A percentile compares a stretch with the other conserved stretches of the same genome.
These are phyloP conservation scores for Lumnitzera littorea DNA, from an alignment of 345 rosid species.

Conservation along the genomic window DNA sequence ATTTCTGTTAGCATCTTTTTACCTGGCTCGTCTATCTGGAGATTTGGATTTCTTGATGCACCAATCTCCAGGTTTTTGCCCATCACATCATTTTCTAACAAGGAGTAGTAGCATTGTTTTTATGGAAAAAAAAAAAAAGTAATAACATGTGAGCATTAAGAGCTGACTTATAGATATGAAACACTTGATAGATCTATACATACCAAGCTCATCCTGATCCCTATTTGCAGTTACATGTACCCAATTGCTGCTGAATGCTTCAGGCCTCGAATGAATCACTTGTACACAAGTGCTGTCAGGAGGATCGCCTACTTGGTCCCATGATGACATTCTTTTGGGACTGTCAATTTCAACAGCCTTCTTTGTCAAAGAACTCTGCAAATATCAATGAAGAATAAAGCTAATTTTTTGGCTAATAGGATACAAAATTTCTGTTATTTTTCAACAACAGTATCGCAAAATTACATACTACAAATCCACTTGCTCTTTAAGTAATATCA, in stretches of 20 bases:
- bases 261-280: slow-evolving; percentile 25
- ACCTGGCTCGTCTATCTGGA: slow-evolving; percentile 16
- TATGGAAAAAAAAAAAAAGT: slow-evolving; percentile 1
- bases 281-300: slow-evolving; percentile 31
- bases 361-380: slow-evolving; percentile 44
- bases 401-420: too few species aligned
- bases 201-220: slow-evolving; percentile 27
- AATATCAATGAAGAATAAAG: not conserved
- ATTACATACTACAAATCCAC: too few species aligned
- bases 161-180: not conserved
- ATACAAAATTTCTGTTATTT: too few species aligned
- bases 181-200: slow-evolving; percentile 1
- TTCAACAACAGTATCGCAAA: too few species aligned
- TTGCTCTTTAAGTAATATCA: too few species aligned
- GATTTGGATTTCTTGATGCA: slow-evolving; percentile 13
- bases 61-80: slow-evolving; percentile 34
- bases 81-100: slow-evolving; percentile 19
- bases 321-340: slow-evolving; percentile 18
- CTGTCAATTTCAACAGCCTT: slow-evolving; percentile 31
- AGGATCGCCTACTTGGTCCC: slow-evolving; percentile 26
- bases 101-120: slow-evolving; percentile 8
- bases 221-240: slow-evolving; percentile 21
- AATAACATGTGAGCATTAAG: not conserved
- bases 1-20: slow-evolving; percentile 8
- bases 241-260: slow-evolving; percentile 26